Evolutionary conservation across 2,329 filamentous ascomycete genomes (phyloP).

Genomic region (Dothidotthia symphoricarpi): DNA sequence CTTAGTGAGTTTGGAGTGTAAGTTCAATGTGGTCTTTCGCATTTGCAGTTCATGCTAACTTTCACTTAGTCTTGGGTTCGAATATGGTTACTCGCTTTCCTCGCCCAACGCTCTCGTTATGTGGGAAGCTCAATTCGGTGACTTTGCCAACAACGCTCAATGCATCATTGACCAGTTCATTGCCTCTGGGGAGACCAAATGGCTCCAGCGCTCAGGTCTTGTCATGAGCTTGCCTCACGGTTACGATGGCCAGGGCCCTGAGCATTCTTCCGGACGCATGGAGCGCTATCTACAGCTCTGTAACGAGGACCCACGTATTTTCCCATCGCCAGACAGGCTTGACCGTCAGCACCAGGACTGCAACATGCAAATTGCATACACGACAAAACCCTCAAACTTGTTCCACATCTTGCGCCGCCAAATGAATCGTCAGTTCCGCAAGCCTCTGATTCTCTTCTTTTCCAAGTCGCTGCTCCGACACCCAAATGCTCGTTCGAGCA

Average conservation of each 20-base stretch:
- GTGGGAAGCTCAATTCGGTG: conserved; percentile 99
- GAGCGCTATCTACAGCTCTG: conserved; percentile 96
- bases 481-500: conserved; percentile 80
- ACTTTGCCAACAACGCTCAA: conserved; percentile 99
- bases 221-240: conserved; percentile 96
- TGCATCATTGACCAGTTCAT: conserved; percentile 99
- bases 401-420: conserved; percentile 97
- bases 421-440: conserved; percentile 99
- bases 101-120: conserved; percentile 97
- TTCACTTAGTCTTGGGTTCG: conserved; percentile 73
- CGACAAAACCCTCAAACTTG: conserved; percentile 92
- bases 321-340: conserved; percentile 83
- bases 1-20: conserved; percentile 67
- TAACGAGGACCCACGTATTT: conserved; percentile 95
- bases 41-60: conserved; percentile 33
- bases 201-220: conserved; percentile 95
- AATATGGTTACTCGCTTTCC: conserved; percentile 96
- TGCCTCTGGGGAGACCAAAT: conserved; percentile 95
- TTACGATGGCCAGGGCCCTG: conserved; percentile 96
- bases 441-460: conserved; percentile 97
- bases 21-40: conserved; percentile 29
- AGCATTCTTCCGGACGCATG: conserved; percentile 96
- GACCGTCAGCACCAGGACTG: conserved; percentile 98
- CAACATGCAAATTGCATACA: conserved; percentile 98
- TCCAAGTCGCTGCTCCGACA: conserved; percentile 95